Conservation (phyloP, 805 yeast species). For the Pichia occidentalis region DNA sequence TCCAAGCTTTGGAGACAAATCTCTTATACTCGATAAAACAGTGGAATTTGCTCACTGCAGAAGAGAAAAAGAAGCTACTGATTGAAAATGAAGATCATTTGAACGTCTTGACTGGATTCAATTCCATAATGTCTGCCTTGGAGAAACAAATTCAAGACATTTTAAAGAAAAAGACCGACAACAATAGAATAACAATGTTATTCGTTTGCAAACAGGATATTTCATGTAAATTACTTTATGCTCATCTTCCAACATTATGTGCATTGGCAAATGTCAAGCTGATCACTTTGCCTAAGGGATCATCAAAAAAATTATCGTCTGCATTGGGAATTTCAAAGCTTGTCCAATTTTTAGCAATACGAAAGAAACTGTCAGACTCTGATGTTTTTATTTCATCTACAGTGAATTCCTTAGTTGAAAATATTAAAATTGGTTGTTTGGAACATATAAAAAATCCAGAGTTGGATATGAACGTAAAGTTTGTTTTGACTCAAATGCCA, state of each 20-base stretch:
- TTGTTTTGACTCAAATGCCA: slow-evolving; percentile 43
- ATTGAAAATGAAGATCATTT: slow-evolving; percentile 14
- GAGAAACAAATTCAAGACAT: slow-evolving; percentile 35
- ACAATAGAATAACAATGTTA: slow-evolving; percentile 31
- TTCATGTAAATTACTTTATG: slow-evolving; percentile 41
- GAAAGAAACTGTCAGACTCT: slow-evolving; percentile 12
- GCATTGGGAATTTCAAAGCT: slow-evolving; percentile 13
- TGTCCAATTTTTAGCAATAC: slow-evolving; percentile 14
- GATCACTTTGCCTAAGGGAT: slow-evolving; percentile 51
- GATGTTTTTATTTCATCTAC: slow-evolving; percentile 14
- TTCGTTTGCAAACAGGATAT: slow-evolving; percentile 48
- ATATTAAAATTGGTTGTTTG: slow-evolving; percentile 23
- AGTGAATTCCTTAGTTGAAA: slow-evolving; percentile 18
- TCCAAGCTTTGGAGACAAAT: slow-evolving; percentile 20
- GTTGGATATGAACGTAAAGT: slow-evolving; percentile 31
- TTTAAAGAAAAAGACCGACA: slow-evolving; percentile 12
- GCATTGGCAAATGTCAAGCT: slow-evolving; percentile 49
- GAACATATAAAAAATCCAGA: slow-evolving; percentile 13
- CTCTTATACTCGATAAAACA: slow-evolving; percentile 12
- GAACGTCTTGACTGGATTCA: slow-evolving; percentile 43
- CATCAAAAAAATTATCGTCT: slow-evolving; percentile 18
- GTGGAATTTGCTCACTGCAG: slow-evolving; percentile 20
- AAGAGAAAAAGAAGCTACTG: slow-evolving; percentile 24
- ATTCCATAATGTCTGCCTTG: slow-evolving; percentile 43
- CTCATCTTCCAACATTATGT: slow-evolving; percentile 53